Evolutionary conservation across 352 stramenopile genomes (phyloP), one percentile per base, ranked within the genome.

Genomic region (Globisporangium barbulae): DNA sequence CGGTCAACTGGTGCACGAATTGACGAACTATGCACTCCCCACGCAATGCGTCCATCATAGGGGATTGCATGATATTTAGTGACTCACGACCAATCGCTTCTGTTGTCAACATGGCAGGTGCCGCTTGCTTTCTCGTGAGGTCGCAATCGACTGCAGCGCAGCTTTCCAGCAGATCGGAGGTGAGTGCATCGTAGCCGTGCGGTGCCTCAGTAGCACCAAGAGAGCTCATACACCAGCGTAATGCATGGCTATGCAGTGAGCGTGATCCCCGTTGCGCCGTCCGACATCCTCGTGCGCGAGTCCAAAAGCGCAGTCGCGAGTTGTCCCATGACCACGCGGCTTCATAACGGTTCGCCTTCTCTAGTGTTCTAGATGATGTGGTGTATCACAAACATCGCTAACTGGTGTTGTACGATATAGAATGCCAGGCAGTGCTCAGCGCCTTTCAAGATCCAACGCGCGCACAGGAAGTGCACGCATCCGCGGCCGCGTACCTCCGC

Each of bases 131-230:
- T 68, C 53, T 35, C 54, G 39, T 22, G 53, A 62, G 39, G 62
- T 63, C 19, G 33, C 48, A 21, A 30, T 53, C 25, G 9, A 28
- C 12, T 68, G 62, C 44, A 53, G 45, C 22, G 53, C 42, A 13
- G 44, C 39, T 2, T 54, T 68, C 33, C 44, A 55, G n/a, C 62
- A 68, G 41, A 62, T 68, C 30, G 62, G 62, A 53, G 62, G 62
- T 68, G 44, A 31, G 35, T 25, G 45, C 17, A 15, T 5, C 19
- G 35, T 19, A 19, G 13, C 28, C 17, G n/a, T 28, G 8, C 4
- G 17, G 22, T 17, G 13, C 10, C 12, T 37, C 39, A 7, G 13
- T 17, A 10, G 49, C 7, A 55, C n/a, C n/a, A 55, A 12, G 13
- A 21, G 6, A 53, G 21, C 45, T 33, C 12, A 22, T 10, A n/a